Base-by-base conservation (phyloP, 108 stramenopile species). In the Skeletonema marinoi region DNA sequence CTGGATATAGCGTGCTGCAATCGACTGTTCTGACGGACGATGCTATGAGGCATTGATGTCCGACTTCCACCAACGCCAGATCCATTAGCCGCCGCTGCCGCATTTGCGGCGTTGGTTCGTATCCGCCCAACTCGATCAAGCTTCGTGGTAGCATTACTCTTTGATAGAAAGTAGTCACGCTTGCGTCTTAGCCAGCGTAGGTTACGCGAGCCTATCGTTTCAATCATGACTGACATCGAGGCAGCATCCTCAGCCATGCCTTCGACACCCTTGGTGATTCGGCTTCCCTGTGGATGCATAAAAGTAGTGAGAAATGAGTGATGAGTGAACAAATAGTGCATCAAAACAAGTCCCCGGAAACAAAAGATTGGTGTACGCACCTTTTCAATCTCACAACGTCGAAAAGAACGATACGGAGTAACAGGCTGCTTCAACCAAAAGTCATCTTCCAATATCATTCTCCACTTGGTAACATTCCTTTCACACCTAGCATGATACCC, bases 361-460 rank as follows among this genome's bases (percentile, higher is more conserved):
- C 9, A 9, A 56, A 3, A 65, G 21, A 59, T 65, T 71, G 75
- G 11, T 0, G 35, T 67, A 51, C 87, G 65, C 81, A 88, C 91
- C 77, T 93, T 85, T 82, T 94, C 85, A 31, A 94, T 89, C 78
- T 94, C 93, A 44, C 79, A 78, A 75, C 90, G 75, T 50, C 88
- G 87, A 78, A 95, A 93, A 70, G 80, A 94, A 31, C 95, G 82
- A 71, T 93, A 95, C 2, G 94, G 94, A 30, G 94, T 95, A 6
- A 95, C 90, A n/a, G 94, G 94, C 60, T 92, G 90, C 65, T 88
- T 93, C 61, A 95, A 61, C 84, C 84, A 95, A 72, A 90, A 88
- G 32, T 88, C 74, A 66, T 92, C 92, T 59, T 91, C 93, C 63
- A 95, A 71, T 51, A 96, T 77, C 44, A 83, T 91, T 14, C 36